Percentiles rank a stretch among this genome's conserved stretches.
phyloP scores from a whole-genome alignment of 805 yeast species.

The Blastobotrys parvus region DNA sequence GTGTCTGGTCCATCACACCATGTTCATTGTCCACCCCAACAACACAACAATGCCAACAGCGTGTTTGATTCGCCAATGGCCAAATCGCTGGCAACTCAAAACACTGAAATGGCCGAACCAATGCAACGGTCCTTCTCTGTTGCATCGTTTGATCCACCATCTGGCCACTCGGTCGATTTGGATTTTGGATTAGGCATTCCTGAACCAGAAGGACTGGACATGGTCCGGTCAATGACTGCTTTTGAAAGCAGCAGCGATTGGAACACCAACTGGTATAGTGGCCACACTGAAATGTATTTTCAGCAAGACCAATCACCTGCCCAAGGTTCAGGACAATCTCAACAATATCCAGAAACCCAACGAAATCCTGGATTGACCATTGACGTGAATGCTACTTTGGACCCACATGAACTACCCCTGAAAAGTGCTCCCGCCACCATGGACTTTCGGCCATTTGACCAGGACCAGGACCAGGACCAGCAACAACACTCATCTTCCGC shows the following conservation, averaged over 20 bases:
- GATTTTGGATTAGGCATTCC: neutral
- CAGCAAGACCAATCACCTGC: too few species aligned
- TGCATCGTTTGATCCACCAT: conserved; percentile 2
- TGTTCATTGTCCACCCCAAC: too few species aligned
- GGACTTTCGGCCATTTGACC: neutral
- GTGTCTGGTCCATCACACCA: too few species aligned
- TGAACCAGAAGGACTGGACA: conserved; percentile 6
- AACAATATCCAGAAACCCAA: too few species aligned
- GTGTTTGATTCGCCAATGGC: conserved; percentile 1
- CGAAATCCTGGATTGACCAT: too few species aligned
- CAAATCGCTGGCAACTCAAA: neutral
- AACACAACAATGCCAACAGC: neutral
- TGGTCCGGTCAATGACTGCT: conserved; percentile 21
- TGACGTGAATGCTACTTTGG: too few species aligned
- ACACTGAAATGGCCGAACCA: conserved; percentile 7
- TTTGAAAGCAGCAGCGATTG: conserved; percentile 7
- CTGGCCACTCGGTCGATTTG: conserved; percentile 1
- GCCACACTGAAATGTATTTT: too few species aligned
- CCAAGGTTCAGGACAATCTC: too few species aligned
- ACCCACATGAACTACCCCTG: neutral
- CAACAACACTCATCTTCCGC: neutral
- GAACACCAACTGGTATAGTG: neutral
- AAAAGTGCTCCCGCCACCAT: neutral
- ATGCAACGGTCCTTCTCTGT: conserved; percentile 18
- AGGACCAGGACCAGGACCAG: neutral